Evolutionary conservation across 371 early-diverging fungal genomes (phyloP).

Genomic region (Zopfochytrium polystomum): DNA sequence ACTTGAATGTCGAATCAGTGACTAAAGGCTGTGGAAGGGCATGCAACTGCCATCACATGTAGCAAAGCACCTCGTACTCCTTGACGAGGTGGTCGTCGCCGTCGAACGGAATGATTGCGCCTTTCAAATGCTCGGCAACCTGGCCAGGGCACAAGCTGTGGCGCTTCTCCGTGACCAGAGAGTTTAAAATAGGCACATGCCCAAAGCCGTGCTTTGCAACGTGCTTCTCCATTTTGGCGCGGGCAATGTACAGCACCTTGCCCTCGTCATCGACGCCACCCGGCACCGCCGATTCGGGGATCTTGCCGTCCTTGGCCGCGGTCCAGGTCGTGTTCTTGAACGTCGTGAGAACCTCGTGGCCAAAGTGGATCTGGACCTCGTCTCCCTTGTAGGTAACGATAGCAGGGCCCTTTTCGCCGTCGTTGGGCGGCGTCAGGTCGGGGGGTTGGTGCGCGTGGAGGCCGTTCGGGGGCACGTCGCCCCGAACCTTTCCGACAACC

Average conservation of each 20-base stretch:
- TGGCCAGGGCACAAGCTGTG: constrained; percentile 12
- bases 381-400: constrained; percentile 9
- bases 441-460: too few species aligned
- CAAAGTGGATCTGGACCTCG: constrained; percentile 10
- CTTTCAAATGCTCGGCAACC: constrained; percentile 12
- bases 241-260: constrained; percentile 8
- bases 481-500: constrained; percentile 16
- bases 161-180: too few species aligned
- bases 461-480: too few species aligned
- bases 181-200: too few species aligned
- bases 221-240: constrained; percentile 4
- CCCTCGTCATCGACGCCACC: constrained; percentile 21
- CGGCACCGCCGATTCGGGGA: constrained; percentile 14
- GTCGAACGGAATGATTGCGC: constrained; percentile 16
- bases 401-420: background rate
- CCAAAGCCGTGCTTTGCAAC: constrained; percentile 8
- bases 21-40: too few species aligned
- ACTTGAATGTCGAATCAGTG: too few species aligned
- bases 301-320: constrained; percentile 6
- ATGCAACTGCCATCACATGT: background rate
- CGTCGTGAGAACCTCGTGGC: constrained; percentile 17
- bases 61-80: constrained; percentile 19
- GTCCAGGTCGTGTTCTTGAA: constrained; percentile 7
- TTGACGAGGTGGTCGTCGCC: constrained; percentile 12
- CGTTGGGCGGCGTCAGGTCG: too few species aligned